Conservation (phyloP, 202 grass and related monocot genomes). For the Carex arenaria region DNA sequence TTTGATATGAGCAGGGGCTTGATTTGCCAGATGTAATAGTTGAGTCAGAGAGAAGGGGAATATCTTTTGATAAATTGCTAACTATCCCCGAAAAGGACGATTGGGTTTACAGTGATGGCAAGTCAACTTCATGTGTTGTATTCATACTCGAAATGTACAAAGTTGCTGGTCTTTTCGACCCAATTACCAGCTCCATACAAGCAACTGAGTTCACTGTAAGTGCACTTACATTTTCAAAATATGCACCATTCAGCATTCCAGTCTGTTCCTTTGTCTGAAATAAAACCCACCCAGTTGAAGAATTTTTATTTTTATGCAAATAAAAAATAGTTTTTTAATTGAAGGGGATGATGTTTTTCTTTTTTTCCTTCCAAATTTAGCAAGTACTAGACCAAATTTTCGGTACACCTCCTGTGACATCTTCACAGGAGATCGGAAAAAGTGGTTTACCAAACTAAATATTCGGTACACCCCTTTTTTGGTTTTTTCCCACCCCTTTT, state of each 20-base stretch:
- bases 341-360: too few relatives aligned
- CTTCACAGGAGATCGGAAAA: too few relatives aligned
- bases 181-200: constrained; percentile 54
- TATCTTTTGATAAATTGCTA: constrained; percentile 82
- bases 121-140: constrained; percentile 87
- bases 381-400: too few relatives aligned
- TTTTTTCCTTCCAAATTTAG: too few relatives aligned
- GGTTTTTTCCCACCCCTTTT: too few relatives aligned
- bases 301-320: too few relatives aligned
- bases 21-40: constrained; percentile 86
- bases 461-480: too few relatives aligned
- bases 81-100: constrained; percentile 77
- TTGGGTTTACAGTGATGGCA: constrained; percentile 82
- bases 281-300: background rate
- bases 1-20: constrained; percentile 53
- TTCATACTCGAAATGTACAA: constrained; percentile 97
- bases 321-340: too few relatives aligned
- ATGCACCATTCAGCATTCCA: background rate
- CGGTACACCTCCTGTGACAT: too few relatives aligned
- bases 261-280: background rate
- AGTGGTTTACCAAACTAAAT: too few relatives aligned
- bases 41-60: constrained; percentile 76
- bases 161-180: constrained; percentile 78
- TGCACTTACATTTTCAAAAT: background rate
- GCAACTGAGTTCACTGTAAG: constrained; percentile 97